Percentiles rank a stretch among this genome's conserved stretches.
phyloP scores from a whole-genome alignment of 306 rosid genomes.

The Purshia tridentata region DNA sequence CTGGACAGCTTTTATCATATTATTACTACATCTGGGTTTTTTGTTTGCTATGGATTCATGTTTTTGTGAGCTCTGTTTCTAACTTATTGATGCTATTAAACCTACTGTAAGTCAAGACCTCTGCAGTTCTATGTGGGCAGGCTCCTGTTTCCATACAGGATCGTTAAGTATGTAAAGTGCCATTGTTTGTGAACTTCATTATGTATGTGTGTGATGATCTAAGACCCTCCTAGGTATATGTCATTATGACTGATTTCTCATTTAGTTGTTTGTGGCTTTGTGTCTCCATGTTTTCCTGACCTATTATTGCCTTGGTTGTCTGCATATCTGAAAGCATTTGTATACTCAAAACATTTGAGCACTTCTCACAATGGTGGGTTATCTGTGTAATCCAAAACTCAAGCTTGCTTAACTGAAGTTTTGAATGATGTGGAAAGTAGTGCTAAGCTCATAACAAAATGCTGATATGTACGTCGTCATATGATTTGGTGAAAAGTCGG shows the following conservation, averaged over 20 bases:
- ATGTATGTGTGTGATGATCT: slow-evolving; percentile 30
- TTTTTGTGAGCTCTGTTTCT: slow-evolving; percentile 33
- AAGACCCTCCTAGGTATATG: slow-evolving; percentile 16
- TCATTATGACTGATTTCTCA: slow-evolving; percentile 8
- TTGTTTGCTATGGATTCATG: slow-evolving; percentile 31
- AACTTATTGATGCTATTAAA: slow-evolving; percentile 24
- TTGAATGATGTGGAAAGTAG: no score
- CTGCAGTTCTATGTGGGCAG: slow-evolving; percentile 22
- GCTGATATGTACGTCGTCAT: no score
- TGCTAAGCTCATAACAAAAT: no score
- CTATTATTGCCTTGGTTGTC: no score
- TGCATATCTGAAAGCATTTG: no score
- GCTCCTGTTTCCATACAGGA: slow-evolving; percentile 38
- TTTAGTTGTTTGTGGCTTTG: not conserved
- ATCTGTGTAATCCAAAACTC: no score
- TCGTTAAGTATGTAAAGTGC: slow-evolving; percentile 42
- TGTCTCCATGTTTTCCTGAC: no score
- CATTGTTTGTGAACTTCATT: slow-evolving; percentile 38
- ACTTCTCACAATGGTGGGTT: no score
- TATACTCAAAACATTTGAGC: no score
- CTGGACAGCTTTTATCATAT: slow-evolving; percentile 35
- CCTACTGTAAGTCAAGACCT: slow-evolving; percentile 29
- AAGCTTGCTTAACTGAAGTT: no score
- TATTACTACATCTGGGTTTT: slow-evolving; percentile 28
- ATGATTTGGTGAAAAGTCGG: no score